phyloP scores from a whole-genome alignment of 2,329 filamentous ascomycete species.

The Chaetomium olivaceum region DNA sequence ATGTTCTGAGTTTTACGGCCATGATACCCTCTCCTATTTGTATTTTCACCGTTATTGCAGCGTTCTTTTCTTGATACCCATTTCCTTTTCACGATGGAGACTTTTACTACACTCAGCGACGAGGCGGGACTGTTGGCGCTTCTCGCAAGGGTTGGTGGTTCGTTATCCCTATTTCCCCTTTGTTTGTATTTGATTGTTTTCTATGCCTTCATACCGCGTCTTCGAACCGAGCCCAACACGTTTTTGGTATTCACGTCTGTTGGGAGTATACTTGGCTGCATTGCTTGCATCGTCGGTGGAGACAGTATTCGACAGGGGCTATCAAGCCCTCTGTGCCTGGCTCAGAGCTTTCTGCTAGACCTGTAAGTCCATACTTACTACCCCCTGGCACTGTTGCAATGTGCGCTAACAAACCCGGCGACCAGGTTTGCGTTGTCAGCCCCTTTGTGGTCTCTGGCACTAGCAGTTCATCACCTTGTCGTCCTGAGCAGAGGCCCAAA shows the following conservation, averaged over 20 bases:
- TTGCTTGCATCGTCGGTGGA: background rate
- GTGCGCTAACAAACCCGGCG: background rate
- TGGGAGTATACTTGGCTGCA: background rate
- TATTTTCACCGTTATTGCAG: background rate
- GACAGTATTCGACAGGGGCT: background rate
- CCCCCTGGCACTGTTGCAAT: background rate
- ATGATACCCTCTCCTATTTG: background rate
- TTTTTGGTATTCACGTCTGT: background rate
- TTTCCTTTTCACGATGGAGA: background rate
- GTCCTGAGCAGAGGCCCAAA: background rate
- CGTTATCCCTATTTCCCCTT: background rate
- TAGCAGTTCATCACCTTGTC: background rate
- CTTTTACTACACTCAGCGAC: background rate
- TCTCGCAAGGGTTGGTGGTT: background rate
- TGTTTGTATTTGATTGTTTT: background rate
- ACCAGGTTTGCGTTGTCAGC: background rate
- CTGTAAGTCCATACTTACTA: background rate
- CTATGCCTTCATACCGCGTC: background rate
- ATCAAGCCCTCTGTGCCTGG: background rate
- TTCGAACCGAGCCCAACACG: background rate
- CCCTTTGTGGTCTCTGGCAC: background rate
- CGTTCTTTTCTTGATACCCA: background rate
- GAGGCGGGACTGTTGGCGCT: background rate
- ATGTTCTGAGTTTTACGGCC: background rate
- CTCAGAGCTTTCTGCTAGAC: background rate